These are phyloP conservation scores for Daldinia vernicosa DNA, from an alignment of 495 filamentous ascomycete genomes.

Conservation along the genomic window DNA sequence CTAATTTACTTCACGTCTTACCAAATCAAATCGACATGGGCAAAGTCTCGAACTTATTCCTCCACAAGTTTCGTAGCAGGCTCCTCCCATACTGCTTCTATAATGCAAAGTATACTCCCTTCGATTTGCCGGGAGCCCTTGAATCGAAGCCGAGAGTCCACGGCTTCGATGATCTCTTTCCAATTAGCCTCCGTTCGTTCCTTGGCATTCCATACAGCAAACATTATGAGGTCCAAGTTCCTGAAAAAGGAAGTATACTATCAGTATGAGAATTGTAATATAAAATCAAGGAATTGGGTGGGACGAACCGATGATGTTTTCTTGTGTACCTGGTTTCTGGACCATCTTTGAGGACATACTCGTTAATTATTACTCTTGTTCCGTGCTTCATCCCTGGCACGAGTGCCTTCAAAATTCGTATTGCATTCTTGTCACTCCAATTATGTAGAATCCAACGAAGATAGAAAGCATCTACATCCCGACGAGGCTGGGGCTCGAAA, in stretches of 20 bases:
- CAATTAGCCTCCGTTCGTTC: neutral
- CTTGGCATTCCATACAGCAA: neutral
- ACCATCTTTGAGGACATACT: neutral
- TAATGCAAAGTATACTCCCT: neutral
- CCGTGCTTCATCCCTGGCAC: neutral
- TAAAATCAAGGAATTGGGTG: neutral
- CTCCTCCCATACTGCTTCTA: neutral
- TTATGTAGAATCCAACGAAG: neutral
- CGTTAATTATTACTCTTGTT: neutral
- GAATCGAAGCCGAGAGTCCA: neutral
- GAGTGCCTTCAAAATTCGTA: neutral
- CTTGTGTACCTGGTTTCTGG: neutral
- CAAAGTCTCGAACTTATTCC: too few species aligned
- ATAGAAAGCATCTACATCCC: neutral
- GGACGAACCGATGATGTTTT: neutral
- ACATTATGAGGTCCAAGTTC: neutral
- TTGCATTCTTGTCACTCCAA: neutral
- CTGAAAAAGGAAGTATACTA: neutral
- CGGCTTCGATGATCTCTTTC: neutral
- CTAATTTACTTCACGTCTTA: too few species aligned
- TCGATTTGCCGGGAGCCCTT: neutral
- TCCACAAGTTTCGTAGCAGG: neutral
- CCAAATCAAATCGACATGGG: too few species aligned
- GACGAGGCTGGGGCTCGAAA: neutral
- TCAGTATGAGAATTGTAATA: neutral